Percentiles rank a stretch among this genome's conserved stretches.
These are phyloP conservation scores for Neofusicoccum laricinum DNA, from an alignment of 2,329 filamentous ascomycete genomes.

Conservation along the genomic window DNA sequence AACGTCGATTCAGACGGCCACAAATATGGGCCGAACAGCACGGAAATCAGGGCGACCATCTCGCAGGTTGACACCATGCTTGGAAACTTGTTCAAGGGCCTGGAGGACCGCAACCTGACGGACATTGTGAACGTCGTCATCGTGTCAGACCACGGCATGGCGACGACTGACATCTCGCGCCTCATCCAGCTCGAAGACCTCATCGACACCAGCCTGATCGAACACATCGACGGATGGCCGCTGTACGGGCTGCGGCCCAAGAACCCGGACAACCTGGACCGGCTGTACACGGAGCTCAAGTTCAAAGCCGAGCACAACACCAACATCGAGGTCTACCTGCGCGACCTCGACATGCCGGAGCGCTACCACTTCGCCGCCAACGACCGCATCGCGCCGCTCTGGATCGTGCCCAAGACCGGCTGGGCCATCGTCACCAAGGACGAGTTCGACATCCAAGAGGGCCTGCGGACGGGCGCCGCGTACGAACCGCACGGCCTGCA, in stretches of 20 bases:
- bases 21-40: slow-evolving; percentile 88
- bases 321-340: slow-evolving; percentile 82
- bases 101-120: slow-evolving; percentile 80
- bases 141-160: slow-evolving; percentile 99
- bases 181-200: slow-evolving; percentile 89
- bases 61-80: slow-evolving; percentile 79
- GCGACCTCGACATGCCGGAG: slow-evolving; percentile 83
- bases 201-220: slow-evolving; percentile 72
- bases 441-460: slow-evolving; percentile 73
- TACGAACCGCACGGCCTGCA: slow-evolving; percentile 86
- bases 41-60: slow-evolving; percentile 80
- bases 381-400: slow-evolving; percentile 85
- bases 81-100: slow-evolving; percentile 68
- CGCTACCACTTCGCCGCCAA: slow-evolving; percentile 90
- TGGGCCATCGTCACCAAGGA: slow-evolving; percentile 84
- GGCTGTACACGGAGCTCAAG: slow-evolving; percentile 59
- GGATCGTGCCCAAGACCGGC: slow-evolving; percentile 88
- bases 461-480: slow-evolving; percentile 58
- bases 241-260: slow-evolving; percentile 84
- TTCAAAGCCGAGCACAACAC: slow-evolving; percentile 60
- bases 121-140: slow-evolving; percentile 88
- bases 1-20: slow-evolving; percentile 88
- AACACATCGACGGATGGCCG: slow-evolving; percentile 91
- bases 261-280: slow-evolving; percentile 61
- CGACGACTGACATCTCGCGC: slow-evolving; percentile 77